phyloP scores from a whole-genome alignment of 805 yeast genomes.

The Yamadazyma tumulicola region DNA sequence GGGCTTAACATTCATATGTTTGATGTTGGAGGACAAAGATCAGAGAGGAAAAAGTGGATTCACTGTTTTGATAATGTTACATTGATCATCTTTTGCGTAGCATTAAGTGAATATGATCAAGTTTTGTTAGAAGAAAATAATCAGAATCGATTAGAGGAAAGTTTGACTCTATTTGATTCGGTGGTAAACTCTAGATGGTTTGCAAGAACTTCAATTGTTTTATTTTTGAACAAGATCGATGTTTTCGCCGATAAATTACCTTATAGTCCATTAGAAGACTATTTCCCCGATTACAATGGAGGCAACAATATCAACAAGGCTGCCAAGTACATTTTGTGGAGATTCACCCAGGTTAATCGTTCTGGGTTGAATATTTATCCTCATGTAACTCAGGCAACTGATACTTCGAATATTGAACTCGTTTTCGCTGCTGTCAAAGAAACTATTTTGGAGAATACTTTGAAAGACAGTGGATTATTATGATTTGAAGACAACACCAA shows the following conservation, averaged over 20 bases:
- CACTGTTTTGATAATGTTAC: constrained; percentile 95
- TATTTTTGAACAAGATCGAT: constrained; percentile 87
- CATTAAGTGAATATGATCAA: constrained; percentile 89
- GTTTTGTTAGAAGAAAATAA: constrained; percentile 69
- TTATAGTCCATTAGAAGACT: constrained; percentile 72
- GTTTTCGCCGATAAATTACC: constrained; percentile 83
- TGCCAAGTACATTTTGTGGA: constrained; percentile 86
- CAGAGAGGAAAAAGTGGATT: constrained; percentile 96
- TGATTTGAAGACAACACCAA: too few species aligned
- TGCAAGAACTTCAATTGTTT: constrained; percentile 76
- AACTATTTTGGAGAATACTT: constrained; percentile 70
- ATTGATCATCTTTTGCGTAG: constrained; percentile 84
- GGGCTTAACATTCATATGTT: constrained; percentile 43
- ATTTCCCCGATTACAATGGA: constrained; percentile 88
- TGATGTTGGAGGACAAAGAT: constrained; percentile 95
- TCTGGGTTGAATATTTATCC: constrained; percentile 82
- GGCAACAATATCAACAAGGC: constrained; percentile 89
- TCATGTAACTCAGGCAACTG: constrained; percentile 92
- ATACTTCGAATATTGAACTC: constrained; percentile 80
- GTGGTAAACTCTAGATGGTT: constrained; percentile 94
- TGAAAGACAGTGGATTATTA: constrained; percentile 72
- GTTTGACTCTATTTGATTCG: constrained; percentile 80
- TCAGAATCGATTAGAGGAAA: constrained; percentile 79
- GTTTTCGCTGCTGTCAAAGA: constrained; percentile 85
- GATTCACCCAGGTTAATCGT: constrained; percentile 80